Evolutionary conservation across 306 rosid genomes (phyloP).

Genomic region (Cicer judaicum): DNA sequence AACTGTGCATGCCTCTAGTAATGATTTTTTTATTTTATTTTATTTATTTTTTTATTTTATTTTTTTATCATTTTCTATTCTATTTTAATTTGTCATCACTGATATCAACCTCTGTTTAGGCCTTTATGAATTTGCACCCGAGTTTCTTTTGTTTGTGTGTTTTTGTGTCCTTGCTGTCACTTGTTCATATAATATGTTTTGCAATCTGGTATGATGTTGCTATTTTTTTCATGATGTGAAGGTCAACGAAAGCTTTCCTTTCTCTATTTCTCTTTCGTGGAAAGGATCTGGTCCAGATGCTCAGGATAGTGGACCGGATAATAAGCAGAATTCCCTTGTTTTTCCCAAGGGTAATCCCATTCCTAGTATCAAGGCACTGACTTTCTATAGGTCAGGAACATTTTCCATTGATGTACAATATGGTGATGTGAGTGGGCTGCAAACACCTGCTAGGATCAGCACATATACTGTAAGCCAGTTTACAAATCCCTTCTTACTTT

Average conservation of each 20-base stretch:
- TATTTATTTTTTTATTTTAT: no score
- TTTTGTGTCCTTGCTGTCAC: background rate
- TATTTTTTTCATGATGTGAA: conserved; percentile 45
- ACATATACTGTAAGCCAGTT: conserved; percentile 68
- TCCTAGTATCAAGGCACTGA: conserved; percentile 84
- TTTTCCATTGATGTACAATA: conserved; percentile 78
- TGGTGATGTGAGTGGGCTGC: conserved; percentile 65
- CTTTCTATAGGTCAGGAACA: conserved; percentile 80
- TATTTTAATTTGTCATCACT: background rate
- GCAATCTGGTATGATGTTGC: background rate
- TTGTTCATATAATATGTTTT: conserved; percentile 7
- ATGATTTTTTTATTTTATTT: no score
- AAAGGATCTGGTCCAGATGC: conserved; percentile 80
- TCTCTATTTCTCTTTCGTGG: conserved; percentile 76
- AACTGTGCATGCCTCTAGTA: conserved; percentile 14
- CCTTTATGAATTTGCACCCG: background rate
- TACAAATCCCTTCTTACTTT: background rate
- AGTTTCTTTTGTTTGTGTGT: background rate
- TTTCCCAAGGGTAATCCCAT: conserved; percentile 83
- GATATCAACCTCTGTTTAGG: background rate
- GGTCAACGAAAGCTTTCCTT: conserved; percentile 92
- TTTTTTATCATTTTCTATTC: background rate
- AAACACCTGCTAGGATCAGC: conserved; percentile 74
- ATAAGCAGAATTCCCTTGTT: conserved; percentile 63
- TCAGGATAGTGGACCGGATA: conserved; percentile 68